Percentiles rank a stretch among this genome's conserved stretches.
phyloP scores from a whole-genome alignment of 495 filamentous ascomycete genomes.

The Podospora tetraspora region DNA sequence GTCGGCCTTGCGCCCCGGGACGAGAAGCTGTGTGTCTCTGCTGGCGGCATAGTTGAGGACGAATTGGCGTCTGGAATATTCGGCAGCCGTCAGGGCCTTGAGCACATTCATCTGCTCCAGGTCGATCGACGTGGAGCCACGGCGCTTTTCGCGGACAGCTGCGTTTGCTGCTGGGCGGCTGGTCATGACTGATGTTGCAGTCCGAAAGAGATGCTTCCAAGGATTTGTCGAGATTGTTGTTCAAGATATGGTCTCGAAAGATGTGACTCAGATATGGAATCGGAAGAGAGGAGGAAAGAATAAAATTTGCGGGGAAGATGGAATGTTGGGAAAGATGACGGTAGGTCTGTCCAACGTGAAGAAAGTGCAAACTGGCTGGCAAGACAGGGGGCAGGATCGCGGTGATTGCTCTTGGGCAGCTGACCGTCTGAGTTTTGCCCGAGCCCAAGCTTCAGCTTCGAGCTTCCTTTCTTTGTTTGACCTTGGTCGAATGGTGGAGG shows the following conservation, averaged over 20 bases:
- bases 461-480: not conserved
- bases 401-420: not conserved
- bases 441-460: not conserved
- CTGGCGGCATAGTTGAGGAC: slow-evolving; percentile 32
- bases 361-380: not conserved
- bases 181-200: slow-evolving; percentile 7
- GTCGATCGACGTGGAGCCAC: slow-evolving; percentile 19
- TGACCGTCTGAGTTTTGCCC: not conserved
- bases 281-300: not conserved
- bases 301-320: not conserved
- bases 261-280: not conserved
- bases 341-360: not conserved
- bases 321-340: not conserved
- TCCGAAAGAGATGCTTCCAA: not conserved
- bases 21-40: slow-evolving; percentile 25
- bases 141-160: slow-evolving; percentile 26
- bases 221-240: not conserved
- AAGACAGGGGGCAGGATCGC: not conserved
- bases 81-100: slow-evolving; percentile 30
- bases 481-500: not conserved
- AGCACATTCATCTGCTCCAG: slow-evolving; percentile 28
- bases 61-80: slow-evolving; percentile 31
- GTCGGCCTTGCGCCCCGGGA: slow-evolving; percentile 28
- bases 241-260: not conserved
- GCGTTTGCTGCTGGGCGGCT: slow-evolving; percentile 25